These are phyloP conservation scores for Lentinula edodes DNA, from an alignment of 768 basidiomycete species.

Conservation along the genomic window DNA sequence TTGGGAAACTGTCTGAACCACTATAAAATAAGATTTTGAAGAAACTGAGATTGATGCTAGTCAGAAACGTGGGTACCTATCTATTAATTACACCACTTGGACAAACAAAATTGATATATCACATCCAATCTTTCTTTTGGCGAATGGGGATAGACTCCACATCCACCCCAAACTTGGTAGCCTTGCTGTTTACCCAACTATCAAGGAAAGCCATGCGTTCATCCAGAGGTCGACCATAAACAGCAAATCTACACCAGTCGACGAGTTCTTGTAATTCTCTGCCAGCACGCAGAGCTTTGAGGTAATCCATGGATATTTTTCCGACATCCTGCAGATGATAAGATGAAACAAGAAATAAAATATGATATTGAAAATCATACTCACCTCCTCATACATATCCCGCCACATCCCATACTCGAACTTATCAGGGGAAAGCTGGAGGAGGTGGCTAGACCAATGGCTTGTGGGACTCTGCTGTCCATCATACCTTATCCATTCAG, in stretches of 20 bases:
- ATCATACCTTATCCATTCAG: background rate
- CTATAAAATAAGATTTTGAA: too few relatives aligned
- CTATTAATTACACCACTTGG: too few relatives aligned
- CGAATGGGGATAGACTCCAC: background rate
- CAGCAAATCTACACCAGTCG: background rate
- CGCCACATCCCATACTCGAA: background rate
- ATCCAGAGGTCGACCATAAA: background rate
- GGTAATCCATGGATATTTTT: background rate
- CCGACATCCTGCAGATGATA: background rate
- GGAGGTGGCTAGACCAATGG: background rate
- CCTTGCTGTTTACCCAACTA: background rate
- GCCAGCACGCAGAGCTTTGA: background rate
- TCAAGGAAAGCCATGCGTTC: background rate
- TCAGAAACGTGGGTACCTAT: too few relatives aligned
- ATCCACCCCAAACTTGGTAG: background rate
- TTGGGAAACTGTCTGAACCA: too few relatives aligned
- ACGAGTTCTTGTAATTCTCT: background rate
- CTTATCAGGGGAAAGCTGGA: background rate
- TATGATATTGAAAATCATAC: background rate
- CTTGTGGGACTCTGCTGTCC: background rate
- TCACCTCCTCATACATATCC: background rate
- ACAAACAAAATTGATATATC: too few relatives aligned
- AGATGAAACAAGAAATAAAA: background rate
- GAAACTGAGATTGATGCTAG: too few relatives aligned
- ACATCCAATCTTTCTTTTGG: background rate